Evolutionary conservation across 352 stramenopile genomes (phyloP).

Genomic region (Globisporangium apiculatum): DNA sequence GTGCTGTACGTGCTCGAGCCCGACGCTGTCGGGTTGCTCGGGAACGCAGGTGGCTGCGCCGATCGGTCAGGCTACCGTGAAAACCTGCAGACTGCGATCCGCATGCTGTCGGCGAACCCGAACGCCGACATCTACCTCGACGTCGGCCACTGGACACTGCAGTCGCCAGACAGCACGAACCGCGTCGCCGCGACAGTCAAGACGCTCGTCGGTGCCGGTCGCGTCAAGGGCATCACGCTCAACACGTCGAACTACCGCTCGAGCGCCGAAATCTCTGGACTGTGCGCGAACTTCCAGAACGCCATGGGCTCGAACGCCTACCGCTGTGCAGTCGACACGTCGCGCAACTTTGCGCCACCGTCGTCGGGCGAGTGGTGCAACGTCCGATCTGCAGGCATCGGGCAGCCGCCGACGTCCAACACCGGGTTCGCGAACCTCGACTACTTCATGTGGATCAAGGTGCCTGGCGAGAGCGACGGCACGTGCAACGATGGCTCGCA

Average conservation of each 20-base stretch:
- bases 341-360: conserved; percentile 27
- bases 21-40: conserved; percentile 41
- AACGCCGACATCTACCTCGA: conserved; percentile 72
- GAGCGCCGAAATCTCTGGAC: conserved; percentile 28
- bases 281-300: conserved; percentile 57
- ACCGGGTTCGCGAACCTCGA: conserved; percentile 44
- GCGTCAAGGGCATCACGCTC: conserved; percentile 58
- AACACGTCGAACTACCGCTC: conserved; percentile 80
- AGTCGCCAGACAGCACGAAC: conserved; percentile 14
- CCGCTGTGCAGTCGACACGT: conserved; percentile 61
- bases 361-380: conserved; percentile 52
- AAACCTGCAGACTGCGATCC: conserved; percentile 45
- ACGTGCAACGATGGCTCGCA: conserved; percentile 22
- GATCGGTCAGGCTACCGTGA: conserved; percentile 26
- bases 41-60: conserved; percentile 28
- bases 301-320: conserved; percentile 29
- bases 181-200: conserved; percentile 32
- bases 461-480: conserved; percentile 58
- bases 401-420: conserved; percentile 31
- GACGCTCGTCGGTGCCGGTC: conserved; percentile 19
- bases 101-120: conserved; percentile 42
- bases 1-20: conserved; percentile 67
- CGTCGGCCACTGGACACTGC: conserved; percentile 57
- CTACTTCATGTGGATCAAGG: conserved; percentile 75
- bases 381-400: conserved; percentile 30